Conservation (phyloP, 2,329 filamentous ascomycete species). For the Exutisphaerella laricina region DNA sequence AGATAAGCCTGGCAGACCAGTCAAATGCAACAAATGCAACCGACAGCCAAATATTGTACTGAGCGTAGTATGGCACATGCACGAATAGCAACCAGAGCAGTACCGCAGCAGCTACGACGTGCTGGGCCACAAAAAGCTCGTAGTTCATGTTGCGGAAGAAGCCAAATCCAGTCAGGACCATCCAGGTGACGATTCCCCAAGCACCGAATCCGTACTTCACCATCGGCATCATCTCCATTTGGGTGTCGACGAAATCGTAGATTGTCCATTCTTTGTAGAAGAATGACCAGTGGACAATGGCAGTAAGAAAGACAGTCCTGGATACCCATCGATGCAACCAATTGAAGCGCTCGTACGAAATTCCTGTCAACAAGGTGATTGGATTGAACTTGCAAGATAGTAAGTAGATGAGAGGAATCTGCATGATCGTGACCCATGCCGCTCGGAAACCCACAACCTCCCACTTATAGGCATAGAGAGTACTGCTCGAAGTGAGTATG, state of each 20-base stretch:
- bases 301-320: slow-evolving; percentile 48
- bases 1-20: slow-evolving; percentile 26
- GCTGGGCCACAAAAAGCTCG: slow-evolving; percentile 51
- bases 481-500: slow-evolving; percentile 24
- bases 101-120: slow-evolving; percentile 46
- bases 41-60: slow-evolving; percentile 29
- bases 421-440: slow-evolving; percentile 60
- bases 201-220: slow-evolving; percentile 49
- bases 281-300: slow-evolving; percentile 51
- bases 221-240: slow-evolving; percentile 46
- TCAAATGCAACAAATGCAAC: slow-evolving; percentile 30
- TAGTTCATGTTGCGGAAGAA: slow-evolving; percentile 48
- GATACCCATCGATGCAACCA: slow-evolving; percentile 51
- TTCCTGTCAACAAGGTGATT: slow-evolving; percentile 44
- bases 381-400: slow-evolving; percentile 40
- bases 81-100: slow-evolving; percentile 48
- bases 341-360: slow-evolving; percentile 48
- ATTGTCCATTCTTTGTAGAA: slow-evolving; percentile 50
- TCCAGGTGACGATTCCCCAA: slow-evolving; percentile 48
- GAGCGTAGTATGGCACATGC: slow-evolving; percentile 39
- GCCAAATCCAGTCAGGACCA: slow-evolving; percentile 47
- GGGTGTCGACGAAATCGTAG: slow-evolving; percentile 46
- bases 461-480: slow-evolving; percentile 31
- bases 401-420: slow-evolving; percentile 60
- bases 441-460: slow-evolving; percentile 64